Percentiles rank a stretch among this genome's conserved stretches.
Conservation (phyloP, 495 filamentous ascomycete species). For the Penicillium antarcticum region DNA sequence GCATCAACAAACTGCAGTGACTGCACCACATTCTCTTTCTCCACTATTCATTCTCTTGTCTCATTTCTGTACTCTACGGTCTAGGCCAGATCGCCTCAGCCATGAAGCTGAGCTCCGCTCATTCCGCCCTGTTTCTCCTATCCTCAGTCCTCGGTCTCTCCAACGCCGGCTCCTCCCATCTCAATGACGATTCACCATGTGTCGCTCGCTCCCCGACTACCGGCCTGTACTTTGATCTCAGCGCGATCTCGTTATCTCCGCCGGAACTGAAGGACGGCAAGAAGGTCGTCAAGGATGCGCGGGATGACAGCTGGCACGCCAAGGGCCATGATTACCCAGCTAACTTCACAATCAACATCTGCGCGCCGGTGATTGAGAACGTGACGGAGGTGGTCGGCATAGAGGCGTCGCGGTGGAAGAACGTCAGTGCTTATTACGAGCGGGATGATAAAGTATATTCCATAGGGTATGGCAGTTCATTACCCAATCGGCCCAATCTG, state of each 20-base stretch:
- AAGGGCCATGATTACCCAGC: slow-evolving; percentile 79
- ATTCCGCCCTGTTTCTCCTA: slow-evolving; percentile 17
- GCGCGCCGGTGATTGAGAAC: slow-evolving; percentile 76
- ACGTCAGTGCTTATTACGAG: slow-evolving; percentile 90
- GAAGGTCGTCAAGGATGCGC: slow-evolving; percentile 56
- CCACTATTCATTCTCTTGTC: slow-evolving; percentile 4
- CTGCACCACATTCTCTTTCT: not conserved
- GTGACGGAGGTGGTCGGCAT: slow-evolving; percentile 70
- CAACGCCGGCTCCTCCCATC: slow-evolving; percentile 23
- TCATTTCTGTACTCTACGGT: not conserved
- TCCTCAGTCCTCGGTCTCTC: slow-evolving; percentile 17
- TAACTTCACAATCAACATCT: slow-evolving; percentile 97
- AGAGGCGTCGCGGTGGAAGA: slow-evolving; percentile 60
- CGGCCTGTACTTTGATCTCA: slow-evolving; percentile 88
- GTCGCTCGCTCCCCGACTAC: slow-evolving; percentile 70
- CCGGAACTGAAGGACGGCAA: slow-evolving; percentile 50
- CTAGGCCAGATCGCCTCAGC: not conserved
- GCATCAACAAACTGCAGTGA: not conserved
- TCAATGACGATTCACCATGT: slow-evolving; percentile 53
- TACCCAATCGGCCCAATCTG: not conserved
- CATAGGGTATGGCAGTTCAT: slow-evolving; percentile 62
- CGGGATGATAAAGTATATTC: slow-evolving; percentile 71
- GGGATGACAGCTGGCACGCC: slow-evolving; percentile 74
- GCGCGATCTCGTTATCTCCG: slow-evolving; percentile 61
- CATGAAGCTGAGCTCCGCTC: slow-evolving; percentile 24